Percentiles rank a stretch among this genome's conserved stretches.
These are phyloP conservation scores for Diophrys sp. DNA, from an alignment of 73 alveolate genomes.

Conservation along the genomic window DNA sequence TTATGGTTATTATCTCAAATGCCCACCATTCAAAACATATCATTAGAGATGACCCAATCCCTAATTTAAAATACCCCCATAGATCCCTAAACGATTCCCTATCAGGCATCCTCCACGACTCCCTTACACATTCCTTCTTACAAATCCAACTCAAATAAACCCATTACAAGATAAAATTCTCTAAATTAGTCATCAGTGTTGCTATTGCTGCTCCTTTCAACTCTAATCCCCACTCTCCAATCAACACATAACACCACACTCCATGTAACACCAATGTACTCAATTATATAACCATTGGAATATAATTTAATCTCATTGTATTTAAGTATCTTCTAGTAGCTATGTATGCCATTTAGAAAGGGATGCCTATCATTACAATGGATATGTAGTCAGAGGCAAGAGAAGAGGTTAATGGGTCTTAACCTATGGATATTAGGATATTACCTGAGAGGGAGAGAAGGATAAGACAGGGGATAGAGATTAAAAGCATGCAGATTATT, in stretches of 20 bases:
- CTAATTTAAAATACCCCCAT: constrained; percentile 3
- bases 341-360: neutral
- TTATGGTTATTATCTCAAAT: no score
- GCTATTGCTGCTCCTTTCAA: constrained; percentile 23
- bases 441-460: neutral
- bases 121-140: neutral
- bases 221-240: neutral
- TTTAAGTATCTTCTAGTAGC: constrained; percentile 2
- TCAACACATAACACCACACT: constrained; percentile 3
- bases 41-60: constrained; percentile 11
- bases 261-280: neutral
- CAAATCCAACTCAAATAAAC: neutral
- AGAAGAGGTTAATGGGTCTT: neutral
- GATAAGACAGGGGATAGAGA: constrained; percentile 1
- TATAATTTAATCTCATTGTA: constrained; percentile 5
- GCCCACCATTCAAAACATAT: constrained; percentile 17
- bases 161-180: neutral
- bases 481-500: neutral
- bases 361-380: constrained; percentile 3
- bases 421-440: constrained; percentile 1
- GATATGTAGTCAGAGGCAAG: neutral
- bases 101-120: neutral
- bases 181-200: constrained; percentile 2
- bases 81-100: constrained; percentile 17
- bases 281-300: constrained; percentile 1